Evolutionary conservation across 305 asterid genomes (phyloP), one percentile per base, ranked within the genome.

Genomic region (Fraxinus baroniana): DNA sequence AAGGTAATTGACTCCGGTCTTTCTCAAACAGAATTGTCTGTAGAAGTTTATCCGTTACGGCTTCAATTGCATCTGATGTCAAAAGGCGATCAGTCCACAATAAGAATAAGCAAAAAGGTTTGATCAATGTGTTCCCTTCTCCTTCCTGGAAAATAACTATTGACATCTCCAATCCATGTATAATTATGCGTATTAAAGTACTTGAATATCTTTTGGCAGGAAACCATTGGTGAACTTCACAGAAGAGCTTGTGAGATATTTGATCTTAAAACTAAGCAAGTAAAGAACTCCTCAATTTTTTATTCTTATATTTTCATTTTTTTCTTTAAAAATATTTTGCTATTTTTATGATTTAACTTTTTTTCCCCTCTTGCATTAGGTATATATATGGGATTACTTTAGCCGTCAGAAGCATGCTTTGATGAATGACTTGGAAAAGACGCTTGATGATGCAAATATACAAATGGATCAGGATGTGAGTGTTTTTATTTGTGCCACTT

Each of bases 381-480:
- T 92, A 68, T 86, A 81, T 80, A 89, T 96, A 84, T 96, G 98
- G 97, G 98, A 96, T 81, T 94, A 94, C 89, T 92, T 89, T 84
- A 91, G 97, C 83, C 94, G 89, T 78, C 94, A 86, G 79, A 96
- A 91, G 86, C 98, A 96, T 85, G 91, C 97, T 52, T 85, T 96
- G 93, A 92, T 95, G 98, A 92, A 88, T 85, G 98, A 96, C 88
- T 88, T 93, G 97, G 98, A 91, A 75, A 96, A 93, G 90, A 92
- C 95, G 2, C 98, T 96, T 62, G 98, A 91, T 86, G 97, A 94
- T 89, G 98, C 98, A 79, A 96, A 96, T 87, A 93, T 96, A 83
- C 99, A 94, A 87, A 94, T 94, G 99, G 99, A 96, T 89, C 98
- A 96, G 94, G 98, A 96, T 90, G 98, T 94, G 85, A 83, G 99